Evolutionary conservation across 768 basidiomycete genomes (phyloP).

Genomic region (Sarcomyxa edulis): DNA sequence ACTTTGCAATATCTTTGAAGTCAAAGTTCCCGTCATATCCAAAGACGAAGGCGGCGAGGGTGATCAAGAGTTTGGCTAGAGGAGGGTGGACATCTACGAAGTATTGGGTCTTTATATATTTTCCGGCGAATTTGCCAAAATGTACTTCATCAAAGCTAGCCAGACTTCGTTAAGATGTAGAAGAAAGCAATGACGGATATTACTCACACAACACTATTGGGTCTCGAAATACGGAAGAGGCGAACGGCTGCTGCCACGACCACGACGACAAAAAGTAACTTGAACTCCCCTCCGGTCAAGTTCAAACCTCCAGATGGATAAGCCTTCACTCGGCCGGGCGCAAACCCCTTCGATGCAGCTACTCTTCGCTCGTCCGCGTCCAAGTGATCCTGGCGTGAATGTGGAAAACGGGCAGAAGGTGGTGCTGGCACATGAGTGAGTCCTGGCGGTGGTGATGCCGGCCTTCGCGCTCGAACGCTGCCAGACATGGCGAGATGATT

Average conservation of each 20-base stretch:
- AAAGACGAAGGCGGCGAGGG: constrained; percentile 79
- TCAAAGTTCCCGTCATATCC: constrained; percentile 94
- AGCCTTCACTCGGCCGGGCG: constrained; percentile 40
- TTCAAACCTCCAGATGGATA: constrained; percentile 57
- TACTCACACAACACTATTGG: constrained; percentile 88
- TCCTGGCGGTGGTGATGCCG: constrained; percentile 60
- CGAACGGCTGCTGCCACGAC: constrained; percentile 78
- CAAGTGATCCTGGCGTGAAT: constrained; percentile 58
- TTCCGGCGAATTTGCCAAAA: constrained; percentile 94
- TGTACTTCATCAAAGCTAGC: constrained; percentile 95
- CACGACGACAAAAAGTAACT: constrained; percentile 60
- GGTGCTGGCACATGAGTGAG: constrained; percentile 30
- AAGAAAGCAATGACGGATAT: not conserved
- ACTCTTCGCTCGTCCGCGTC: constrained; percentile 70
- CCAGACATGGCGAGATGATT: constrained; percentile 29
- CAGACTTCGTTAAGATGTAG: too few relatives aligned
- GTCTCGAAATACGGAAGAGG: constrained; percentile 78
- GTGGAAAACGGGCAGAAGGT: constrained; percentile 55
- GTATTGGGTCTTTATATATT: constrained; percentile 90
- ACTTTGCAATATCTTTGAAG: constrained; percentile 98
- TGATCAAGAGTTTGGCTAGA: constrained; percentile 92
- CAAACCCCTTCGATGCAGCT: constrained; percentile 62
- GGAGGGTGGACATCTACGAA: constrained; percentile 98
- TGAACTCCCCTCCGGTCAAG: constrained; percentile 70
- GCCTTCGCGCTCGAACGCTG: constrained; percentile 62